Evolutionary conservation across 768 basidiomycete species (phyloP), one percentile per base, ranked within the genome.

Genomic region (Dacryopinax primogenitus): DNA sequence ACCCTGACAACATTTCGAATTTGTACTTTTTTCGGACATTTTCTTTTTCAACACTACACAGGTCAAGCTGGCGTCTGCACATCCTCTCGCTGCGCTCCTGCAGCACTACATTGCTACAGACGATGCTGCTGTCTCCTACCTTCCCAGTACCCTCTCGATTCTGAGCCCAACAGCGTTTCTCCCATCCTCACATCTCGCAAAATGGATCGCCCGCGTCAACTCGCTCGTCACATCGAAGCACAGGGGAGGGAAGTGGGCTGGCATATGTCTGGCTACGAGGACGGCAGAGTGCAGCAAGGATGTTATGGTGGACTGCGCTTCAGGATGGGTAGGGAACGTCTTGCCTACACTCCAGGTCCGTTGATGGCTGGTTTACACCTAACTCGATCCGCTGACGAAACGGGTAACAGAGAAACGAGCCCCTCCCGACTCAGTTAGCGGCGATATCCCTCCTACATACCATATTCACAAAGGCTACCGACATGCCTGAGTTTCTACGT

Each of bases 171-270:
- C 83, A 64, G 77, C 73, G 67, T 81, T 92, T 61, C 62, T 71
- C 1, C 82, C 86, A 0, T 89, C 88, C 1, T 69, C 84, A 1
- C 85, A 90, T 71, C 76, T 84, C 11, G 76, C 83, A 64, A 90
- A 89, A 80, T 92, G 89, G 89, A 78, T 79, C 13, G 78, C 82
- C n/a, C 81, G 90, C 65, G 77, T 91, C 67, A 84, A 83, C 68
- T 84, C 89, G 1, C 77, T 92, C 63, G 77, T 92, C 62, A 86
- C 87, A 71, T 85, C 90, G 18, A 90, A 87, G 76, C 84, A 88
- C 69, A 71, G 84, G n/a, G 85, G 82, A 41, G 84, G 83, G 63
- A 82, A 87, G 65, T 92, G 90, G 90, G 84, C 86, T 23, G 90
- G 88, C 9, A 77, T 91, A 34, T 87, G 83, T 69, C 74, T 92